Conservation (phyloP, 2,329 filamentous ascomycete genomes). For the Phialemonium atrogriseum region DNA sequence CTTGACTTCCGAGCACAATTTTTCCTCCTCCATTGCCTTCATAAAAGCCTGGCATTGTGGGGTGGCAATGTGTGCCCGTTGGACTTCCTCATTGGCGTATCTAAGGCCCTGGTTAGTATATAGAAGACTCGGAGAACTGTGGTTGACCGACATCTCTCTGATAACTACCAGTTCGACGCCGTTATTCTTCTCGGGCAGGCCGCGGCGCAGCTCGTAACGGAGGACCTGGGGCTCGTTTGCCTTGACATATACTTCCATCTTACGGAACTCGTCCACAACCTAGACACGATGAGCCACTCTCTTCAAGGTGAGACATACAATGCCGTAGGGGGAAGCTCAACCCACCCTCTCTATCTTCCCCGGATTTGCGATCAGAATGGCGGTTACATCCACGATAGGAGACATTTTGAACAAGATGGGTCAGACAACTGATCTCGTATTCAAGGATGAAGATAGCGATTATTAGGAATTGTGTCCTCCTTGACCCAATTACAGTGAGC, state of each 20-base stretch:
- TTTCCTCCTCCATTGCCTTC: neutral
- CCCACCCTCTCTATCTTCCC: slow-evolving; percentile 1
- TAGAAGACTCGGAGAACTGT: neutral
- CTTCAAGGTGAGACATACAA: neutral
- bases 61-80: neutral
- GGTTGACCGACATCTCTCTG: slow-evolving; percentile 1
- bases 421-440: too few relatives aligned
- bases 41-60: neutral
- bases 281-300: neutral
- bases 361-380: neutral
- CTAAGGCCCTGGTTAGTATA: neutral
- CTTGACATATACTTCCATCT: neutral
- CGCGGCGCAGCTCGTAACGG: neutral
- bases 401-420: too few relatives aligned
- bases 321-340: neutral
- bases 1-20: neutral
- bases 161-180: neutral
- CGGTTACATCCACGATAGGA: neutral
- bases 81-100: slow-evolving; percentile 1
- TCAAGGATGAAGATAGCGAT: too few relatives aligned
- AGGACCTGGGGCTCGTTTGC: slow-evolving; percentile 1
- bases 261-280: neutral
- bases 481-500: too few relatives aligned
- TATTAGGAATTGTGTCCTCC: too few relatives aligned
- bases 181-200: slow-evolving; percentile 1